These are phyloP conservation scores for Cutaneotrichosporon dermatis DNA, from an alignment of 1,284 basidiomycete species.

Conservation along the genomic window DNA sequence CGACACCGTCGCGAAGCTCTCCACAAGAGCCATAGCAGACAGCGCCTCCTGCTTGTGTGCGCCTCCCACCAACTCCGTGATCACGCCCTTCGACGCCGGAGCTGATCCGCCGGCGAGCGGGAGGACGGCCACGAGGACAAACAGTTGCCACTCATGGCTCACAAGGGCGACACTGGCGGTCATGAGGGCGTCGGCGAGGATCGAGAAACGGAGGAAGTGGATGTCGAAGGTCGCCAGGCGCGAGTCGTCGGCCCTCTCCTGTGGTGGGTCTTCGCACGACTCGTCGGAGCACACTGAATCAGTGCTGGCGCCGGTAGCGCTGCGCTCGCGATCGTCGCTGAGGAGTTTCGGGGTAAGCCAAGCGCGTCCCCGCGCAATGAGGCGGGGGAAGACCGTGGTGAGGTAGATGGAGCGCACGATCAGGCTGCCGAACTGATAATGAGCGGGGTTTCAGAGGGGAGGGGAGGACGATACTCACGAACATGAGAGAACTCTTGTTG, in stretches of 20 bases:
- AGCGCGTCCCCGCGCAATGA: background rate
- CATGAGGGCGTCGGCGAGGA: background rate
- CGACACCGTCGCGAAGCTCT: background rate
- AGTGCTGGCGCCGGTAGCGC: too few relatives aligned
- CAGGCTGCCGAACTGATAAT: background rate
- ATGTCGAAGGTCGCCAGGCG: background rate
- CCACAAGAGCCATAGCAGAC: background rate
- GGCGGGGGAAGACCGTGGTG: background rate
- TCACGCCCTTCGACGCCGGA: background rate
- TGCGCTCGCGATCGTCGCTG: too few relatives aligned
- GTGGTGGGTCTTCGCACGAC: background rate
- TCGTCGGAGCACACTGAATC: background rate
- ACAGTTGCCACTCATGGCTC: background rate
- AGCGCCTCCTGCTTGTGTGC: constrained; percentile 2
- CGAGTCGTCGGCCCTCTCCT: background rate
- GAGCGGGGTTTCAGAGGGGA: background rate
- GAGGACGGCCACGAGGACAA: background rate
- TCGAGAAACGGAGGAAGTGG: background rate
- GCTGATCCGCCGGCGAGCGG: background rate
- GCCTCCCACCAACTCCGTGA: background rate
- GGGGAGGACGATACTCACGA: background rate
- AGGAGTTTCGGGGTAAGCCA: background rate
- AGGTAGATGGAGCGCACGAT: background rate
- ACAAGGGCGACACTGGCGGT: background rate
- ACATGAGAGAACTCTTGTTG: background rate